Evolutionary conservation across 352 stramenopile genomes (phyloP).

Genomic region (Phytophthora lateralis): DNA sequence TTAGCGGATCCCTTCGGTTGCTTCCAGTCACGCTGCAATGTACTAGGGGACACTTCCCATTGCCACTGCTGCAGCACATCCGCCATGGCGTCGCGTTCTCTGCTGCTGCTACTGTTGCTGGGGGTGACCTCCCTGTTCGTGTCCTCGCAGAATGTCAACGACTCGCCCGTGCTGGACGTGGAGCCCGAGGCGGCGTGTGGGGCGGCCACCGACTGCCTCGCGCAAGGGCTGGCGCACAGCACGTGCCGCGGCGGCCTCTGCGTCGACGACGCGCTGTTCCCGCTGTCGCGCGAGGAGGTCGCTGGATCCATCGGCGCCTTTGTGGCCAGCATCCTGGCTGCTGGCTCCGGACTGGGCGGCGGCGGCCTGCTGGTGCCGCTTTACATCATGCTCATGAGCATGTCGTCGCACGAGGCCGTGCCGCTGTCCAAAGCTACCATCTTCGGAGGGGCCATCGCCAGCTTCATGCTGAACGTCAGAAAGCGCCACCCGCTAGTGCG

Average conservation of each 20-base stretch:
- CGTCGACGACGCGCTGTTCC: slow-evolving; percentile 61
- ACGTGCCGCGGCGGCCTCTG: slow-evolving; percentile 61
- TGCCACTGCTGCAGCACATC: slow-evolving; percentile 1
- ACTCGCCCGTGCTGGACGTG: slow-evolving; percentile 38
- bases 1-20: background rate
- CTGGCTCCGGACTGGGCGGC: slow-evolving; percentile 73
- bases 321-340: slow-evolving; percentile 60
- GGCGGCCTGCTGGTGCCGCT: slow-evolving; percentile 76
- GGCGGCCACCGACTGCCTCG: slow-evolving; percentile 53
- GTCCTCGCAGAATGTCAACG: slow-evolving; percentile 34
- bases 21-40: slow-evolving; percentile 15
- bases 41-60: slow-evolving; percentile 12
- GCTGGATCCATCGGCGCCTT: slow-evolving; percentile 70
- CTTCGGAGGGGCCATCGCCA: slow-evolving; percentile 80
- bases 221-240: slow-evolving; percentile 37
- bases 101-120: slow-evolving; percentile 18
- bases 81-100: slow-evolving; percentile 7
- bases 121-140: slow-evolving; percentile 2
- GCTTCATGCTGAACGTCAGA: slow-evolving; percentile 70
- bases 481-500: slow-evolving; percentile 69
- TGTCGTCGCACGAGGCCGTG: slow-evolving; percentile 82
- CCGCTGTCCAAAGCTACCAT: slow-evolving; percentile 86
- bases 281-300: slow-evolving; percentile 59
- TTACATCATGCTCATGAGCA: slow-evolving; percentile 78
- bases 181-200: slow-evolving; percentile 43